Base-by-base conservation (phyloP, 1,139 yeast genomes). In the Blastobotrys serpentis region DNA sequence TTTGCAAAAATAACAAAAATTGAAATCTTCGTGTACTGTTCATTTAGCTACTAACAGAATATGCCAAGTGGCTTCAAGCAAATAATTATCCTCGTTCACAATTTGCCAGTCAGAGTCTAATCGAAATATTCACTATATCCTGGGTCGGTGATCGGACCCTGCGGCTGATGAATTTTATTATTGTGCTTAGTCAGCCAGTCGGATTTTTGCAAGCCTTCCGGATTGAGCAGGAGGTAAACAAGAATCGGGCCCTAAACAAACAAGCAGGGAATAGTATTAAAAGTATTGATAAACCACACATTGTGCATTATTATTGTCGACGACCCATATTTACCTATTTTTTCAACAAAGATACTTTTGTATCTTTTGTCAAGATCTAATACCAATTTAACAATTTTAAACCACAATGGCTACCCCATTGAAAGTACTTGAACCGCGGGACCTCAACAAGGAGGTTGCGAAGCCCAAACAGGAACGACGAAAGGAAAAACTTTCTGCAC, bases 401-500 rank as follows among this genome's bases (percentile, higher is more conserved):
- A 14, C 36, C 13, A 36, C 39, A 32, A 42, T 17, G 38, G 43
- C 46, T 21, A 42, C 40, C 26, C 48, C 55, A 22, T 43, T 50
- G 14, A 44, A 47, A 32, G 56, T 48, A 25, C 55, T 55, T 26
- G 54, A 48, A 8, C 47, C 49, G 10, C 46, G 52, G n/a, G 54
- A 55, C 32, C 44, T 46, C 19, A 55, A 55, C 34, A 30, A 38
- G 45, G 47, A 45, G 19, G 42, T 46, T 7, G 17, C 40, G 6
- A 19, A 18, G 25, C 40, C 40, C 32, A 23, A 32, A 23, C 44
- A 47, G 42, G 36, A 33, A 10, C 33, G 39, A 14, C 33, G 45
- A 76, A 85, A 84, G 74, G 96, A 87, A 66, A 89, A 89, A 65
- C 73, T 87, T 43, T 85, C 95, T 1, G 80, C 96, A 1, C 74